Base-by-base conservation (phyloP, 352 stramenopile species). In the Peronospora farinosa region DNA sequence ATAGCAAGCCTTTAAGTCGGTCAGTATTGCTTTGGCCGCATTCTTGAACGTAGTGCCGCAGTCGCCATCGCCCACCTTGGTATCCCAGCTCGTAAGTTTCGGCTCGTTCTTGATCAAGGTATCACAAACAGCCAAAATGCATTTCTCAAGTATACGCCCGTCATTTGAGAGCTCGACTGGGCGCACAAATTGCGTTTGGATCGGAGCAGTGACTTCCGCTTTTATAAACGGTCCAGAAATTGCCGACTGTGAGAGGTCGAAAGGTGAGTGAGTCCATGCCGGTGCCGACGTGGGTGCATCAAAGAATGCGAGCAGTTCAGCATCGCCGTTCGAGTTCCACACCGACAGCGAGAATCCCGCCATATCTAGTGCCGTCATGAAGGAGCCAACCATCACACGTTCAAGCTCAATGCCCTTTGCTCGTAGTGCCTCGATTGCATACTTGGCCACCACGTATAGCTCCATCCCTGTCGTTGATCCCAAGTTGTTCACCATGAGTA, bases 351-450 rank as follows among this genome's bases (percentile, higher is more conserved):
- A 97, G 27, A 97, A 94, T 9, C 96, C 96, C 31, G 85, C 80
- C 95, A 98, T 98, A 66, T 98, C 91, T 46, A 99, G 86, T 27
- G 90, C 91, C 5, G 95, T 98, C 95, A 99, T 98, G 66, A 96
- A 98, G 9, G 77, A 76, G 5, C 95, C 96, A 8, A 97, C 91
- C 32, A 97, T 69, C 8, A 97, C 61, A 37, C 95, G 80, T 48
- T 88, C 78, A 0, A 95, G 86, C 17, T 77, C 72, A 31, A 95
- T 77, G 7, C 74, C 70, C 39, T 71, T 62, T 37, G 52, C 57
- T 60, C 70, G 56, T 7, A 96, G 72, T 28, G 72, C 66, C 30
- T 88, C 53, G 10, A 92, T 60, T 5, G 78, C 79, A 44, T 85
- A 78, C 51, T 92, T 88, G 28, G 88, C 78, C 40, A 98, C 72